These are phyloP conservation scores for Zanthoxylum bungeanum DNA, from an alignment of 345 rosid species.

Conservation along the genomic window DNA sequence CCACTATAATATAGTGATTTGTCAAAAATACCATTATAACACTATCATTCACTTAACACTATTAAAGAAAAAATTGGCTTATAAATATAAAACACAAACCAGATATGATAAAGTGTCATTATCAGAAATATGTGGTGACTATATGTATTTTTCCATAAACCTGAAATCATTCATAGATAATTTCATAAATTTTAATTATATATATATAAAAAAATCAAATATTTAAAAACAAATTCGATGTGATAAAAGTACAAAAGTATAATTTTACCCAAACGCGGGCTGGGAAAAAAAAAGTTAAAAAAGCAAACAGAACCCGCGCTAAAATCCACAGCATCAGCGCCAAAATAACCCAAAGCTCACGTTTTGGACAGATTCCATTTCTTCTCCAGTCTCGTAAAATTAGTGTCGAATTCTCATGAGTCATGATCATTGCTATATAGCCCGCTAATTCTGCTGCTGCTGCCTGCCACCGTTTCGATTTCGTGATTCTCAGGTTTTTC, in stretches of 20 bases:
- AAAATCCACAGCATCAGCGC: not conserved
- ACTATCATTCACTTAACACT: no score
- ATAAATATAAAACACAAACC: no score
- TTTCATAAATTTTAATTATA: no score
- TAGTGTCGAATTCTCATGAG: not conserved
- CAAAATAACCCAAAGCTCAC: not conserved
- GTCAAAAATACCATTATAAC: no score
- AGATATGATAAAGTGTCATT: no score
- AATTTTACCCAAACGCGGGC: not conserved
- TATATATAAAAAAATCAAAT: no score
- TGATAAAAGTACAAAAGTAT: not conserved
- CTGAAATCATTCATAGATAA: no score
- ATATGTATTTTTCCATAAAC: no score
- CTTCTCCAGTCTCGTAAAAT: not conserved
- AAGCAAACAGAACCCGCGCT: not conserved
- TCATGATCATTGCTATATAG: not conserved
- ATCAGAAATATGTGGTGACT: no score
- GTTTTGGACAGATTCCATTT: conserved; percentile 3
- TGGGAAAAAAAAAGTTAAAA: not conserved
- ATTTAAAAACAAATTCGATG: no score
- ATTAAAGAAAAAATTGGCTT: no score
- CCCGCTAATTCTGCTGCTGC: not conserved
- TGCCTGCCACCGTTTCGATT: not conserved
- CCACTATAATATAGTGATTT: no score
- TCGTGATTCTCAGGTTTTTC: conserved; percentile 12